phyloP scores from a whole-genome alignment of 345 rosid species.

The Sapria himalayana region DNA sequence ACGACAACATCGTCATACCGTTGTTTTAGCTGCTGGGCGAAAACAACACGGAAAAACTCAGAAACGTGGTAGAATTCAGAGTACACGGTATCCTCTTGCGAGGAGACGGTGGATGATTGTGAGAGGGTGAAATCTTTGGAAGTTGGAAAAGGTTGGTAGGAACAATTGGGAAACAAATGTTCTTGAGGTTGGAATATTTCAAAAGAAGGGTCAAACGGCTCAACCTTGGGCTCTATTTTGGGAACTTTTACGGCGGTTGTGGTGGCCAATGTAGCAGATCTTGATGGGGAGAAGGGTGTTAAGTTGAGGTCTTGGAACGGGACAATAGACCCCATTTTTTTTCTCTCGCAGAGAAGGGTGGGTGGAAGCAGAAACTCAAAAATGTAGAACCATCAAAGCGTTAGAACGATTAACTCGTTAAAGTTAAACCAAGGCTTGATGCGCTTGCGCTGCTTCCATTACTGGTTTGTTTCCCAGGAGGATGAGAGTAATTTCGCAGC shows the following conservation, averaged over 20 bases:
- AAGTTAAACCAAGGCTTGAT: too few species aligned
- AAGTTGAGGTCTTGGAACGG: slow-evolving; percentile 57
- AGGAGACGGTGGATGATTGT: slow-evolving; percentile 8
- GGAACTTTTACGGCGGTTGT: slow-evolving; percentile 16
- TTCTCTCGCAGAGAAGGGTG: neutral
- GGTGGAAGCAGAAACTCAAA: neutral
- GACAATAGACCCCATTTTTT: slow-evolving; percentile 26
- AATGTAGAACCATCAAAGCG: too few species aligned
- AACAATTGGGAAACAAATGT: slow-evolving; percentile 9
- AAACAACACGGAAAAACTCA: slow-evolving; percentile 37
- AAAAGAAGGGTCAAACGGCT: slow-evolving; percentile 25
- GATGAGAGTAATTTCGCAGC: too few species aligned
- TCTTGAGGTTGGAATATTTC: slow-evolving; percentile 8
- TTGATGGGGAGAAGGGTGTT: slow-evolving; percentile 1
- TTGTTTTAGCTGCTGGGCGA: slow-evolving; percentile 18
- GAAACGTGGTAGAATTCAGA: slow-evolving; percentile 33
- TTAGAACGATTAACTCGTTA: too few species aligned
- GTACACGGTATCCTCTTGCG: slow-evolving; percentile 17
- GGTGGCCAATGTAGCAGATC: slow-evolving; percentile 9
- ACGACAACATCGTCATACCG: slow-evolving; percentile 18
- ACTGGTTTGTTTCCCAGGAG: too few species aligned
- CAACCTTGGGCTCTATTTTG: slow-evolving; percentile 30
- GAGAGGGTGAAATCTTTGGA: slow-evolving; percentile 16
- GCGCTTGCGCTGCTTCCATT: too few species aligned
- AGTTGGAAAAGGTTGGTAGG: slow-evolving; percentile 10